Conservation (phyloP, 2,329 filamentous ascomycete genomes). For the Claviceps purpurea region DNA sequence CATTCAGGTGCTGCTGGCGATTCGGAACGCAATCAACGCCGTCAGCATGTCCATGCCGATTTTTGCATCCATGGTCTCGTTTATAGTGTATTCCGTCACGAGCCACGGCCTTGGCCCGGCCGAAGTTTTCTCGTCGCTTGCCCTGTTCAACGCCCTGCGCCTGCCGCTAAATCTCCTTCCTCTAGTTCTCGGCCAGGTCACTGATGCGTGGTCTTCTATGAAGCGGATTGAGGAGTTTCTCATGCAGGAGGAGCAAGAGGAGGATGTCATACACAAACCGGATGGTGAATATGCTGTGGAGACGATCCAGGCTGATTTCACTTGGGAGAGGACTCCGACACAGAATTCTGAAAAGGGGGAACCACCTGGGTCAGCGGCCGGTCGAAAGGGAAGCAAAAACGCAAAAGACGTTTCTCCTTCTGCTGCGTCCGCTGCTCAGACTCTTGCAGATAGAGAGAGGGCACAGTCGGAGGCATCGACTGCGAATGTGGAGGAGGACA, state of each 20-base stretch:
- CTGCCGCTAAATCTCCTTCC: conserved; percentile 84
- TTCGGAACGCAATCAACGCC: conserved; percentile 75
- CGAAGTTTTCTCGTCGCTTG: conserved; percentile 80
- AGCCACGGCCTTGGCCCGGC: conserved; percentile 60
- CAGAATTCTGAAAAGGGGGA: conserved; percentile 32
- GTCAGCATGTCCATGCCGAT: conserved; percentile 78
- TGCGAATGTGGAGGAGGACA: conserved; percentile 27
- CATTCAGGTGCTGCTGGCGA: conserved; percentile 73
- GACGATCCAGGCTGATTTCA: conserved; percentile 63
- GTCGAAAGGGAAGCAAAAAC: conserved; percentile 25
- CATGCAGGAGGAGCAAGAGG: conserved; percentile 68
- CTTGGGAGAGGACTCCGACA: conserved; percentile 63
- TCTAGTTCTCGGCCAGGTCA: conserved; percentile 74
- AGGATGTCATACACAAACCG: conserved; percentile 45
- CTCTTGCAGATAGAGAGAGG: conserved; percentile 14
- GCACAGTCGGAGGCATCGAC: conserved; percentile 17
- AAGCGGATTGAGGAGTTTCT: conserved; percentile 81
- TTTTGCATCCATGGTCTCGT: conserved; percentile 89
- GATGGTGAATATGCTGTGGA: conserved; percentile 58
- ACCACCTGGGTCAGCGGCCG: conserved; percentile 19
- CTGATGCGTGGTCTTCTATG: conserved; percentile 78
- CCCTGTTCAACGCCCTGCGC: conserved; percentile 82
- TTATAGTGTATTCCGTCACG: conserved; percentile 65
- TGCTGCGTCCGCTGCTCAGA: conserved; percentile 7
- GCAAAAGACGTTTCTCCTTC: conserved; percentile 24